phyloP scores from a whole-genome alignment of 169 alveolate species.

The Plasmodium relictum region DNA sequence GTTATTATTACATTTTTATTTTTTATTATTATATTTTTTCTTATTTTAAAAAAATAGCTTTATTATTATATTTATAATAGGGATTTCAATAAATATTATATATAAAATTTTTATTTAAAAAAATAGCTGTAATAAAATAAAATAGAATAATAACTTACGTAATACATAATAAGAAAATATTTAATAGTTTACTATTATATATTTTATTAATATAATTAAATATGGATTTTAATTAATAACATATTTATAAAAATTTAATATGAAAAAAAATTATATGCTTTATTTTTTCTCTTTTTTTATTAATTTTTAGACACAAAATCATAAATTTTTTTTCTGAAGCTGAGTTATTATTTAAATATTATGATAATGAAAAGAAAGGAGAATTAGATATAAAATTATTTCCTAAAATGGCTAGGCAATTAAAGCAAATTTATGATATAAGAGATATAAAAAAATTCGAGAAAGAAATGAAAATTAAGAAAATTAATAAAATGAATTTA shows the following conservation, averaged over 20 bases:
- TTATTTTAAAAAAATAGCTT: too few relatives aligned
- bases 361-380: constrained; percentile 32
- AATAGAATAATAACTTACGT: background rate
- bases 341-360: constrained; percentile 23
- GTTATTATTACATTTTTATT: background rate
- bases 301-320: constrained; percentile 28
- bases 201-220: too few relatives aligned
- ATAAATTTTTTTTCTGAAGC: constrained; percentile 56
- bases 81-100: background rate
- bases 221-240: too few relatives aligned
- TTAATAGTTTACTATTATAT: background rate
- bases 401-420: constrained; percentile 68
- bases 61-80: too few relatives aligned
- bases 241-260: too few relatives aligned
- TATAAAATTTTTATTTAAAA: background rate
- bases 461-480: constrained; percentile 56
- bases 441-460: constrained; percentile 25
- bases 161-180: too few relatives aligned
- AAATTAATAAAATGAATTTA: constrained; percentile 43
- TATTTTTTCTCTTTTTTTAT: background rate
- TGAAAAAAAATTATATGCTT: too few relatives aligned
- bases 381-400: constrained; percentile 30
- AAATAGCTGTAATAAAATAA: too few relatives aligned
- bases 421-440: constrained; percentile 49
- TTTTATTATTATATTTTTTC: too few relatives aligned